phyloP scores from a whole-genome alignment of 2,329 filamentous ascomycete species.

The Epichloe uncinata region DNA sequence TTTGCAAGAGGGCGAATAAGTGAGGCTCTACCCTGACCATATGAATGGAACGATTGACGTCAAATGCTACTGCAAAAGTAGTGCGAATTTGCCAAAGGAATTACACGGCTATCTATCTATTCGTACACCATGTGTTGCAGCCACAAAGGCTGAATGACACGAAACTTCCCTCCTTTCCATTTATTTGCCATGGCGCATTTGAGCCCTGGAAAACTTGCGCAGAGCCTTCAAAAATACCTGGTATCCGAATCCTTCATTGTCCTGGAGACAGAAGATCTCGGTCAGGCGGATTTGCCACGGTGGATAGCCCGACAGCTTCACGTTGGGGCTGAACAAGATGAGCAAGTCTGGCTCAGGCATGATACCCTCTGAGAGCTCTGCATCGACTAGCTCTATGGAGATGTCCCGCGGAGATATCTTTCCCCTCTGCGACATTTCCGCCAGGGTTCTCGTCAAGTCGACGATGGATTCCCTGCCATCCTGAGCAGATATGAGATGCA shows the following conservation, averaged over 20 bases:
- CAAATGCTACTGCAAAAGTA: not conserved
- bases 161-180: not conserved
- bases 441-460: conserved; percentile 84
- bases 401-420: conserved; percentile 77
- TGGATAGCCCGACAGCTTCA: conserved; percentile 82
- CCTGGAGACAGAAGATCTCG: conserved; percentile 73
- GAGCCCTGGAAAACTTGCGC: conserved; percentile 71
- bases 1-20: conserved; percentile 1
- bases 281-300: conserved; percentile 93
- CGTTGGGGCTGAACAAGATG: conserved; percentile 70
- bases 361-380: conserved; percentile 66
- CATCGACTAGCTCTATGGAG: conserved; percentile 72
- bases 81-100: not conserved
- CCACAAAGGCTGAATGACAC: not conserved
- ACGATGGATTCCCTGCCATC: conserved; percentile 91
- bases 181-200: conserved; percentile 71
- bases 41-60: not conserved
- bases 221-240: conserved; percentile 82
- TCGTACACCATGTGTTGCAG: not conserved
- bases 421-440: conserved; percentile 85
- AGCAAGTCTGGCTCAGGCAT: conserved; percentile 85
- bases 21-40: not conserved
- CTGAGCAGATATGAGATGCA: conserved; percentile 74
- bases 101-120: not conserved
- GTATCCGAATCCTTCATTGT: conserved; percentile 78